These are phyloP conservation scores for Phlegmacium glaucopus DNA, from an alignment of 768 basidiomycete species.

Conservation along the genomic window DNA sequence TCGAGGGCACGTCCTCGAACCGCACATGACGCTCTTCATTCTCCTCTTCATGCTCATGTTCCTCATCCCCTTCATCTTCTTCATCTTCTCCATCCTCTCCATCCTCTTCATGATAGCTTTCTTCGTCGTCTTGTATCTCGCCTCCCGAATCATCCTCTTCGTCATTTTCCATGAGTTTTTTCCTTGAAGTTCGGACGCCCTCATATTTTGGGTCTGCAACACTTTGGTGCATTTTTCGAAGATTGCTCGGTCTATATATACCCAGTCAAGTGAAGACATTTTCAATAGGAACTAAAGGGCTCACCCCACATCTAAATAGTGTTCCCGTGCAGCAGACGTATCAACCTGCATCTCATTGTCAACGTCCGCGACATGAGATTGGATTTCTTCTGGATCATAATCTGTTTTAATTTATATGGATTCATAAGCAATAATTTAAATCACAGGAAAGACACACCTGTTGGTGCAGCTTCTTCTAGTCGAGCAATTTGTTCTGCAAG, in stretches of 20 bases:
- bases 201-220: conserved; percentile 79
- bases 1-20: background rate
- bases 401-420: conserved; percentile 37
- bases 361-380: conserved; percentile 46
- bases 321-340: conserved; percentile 49
- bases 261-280: conserved; percentile 1
- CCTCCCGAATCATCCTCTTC: conserved; percentile 9
- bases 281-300: conserved; percentile 17
- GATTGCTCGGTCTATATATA: conserved; percentile 54
- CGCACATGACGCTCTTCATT: background rate
- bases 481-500: conserved; percentile 80
- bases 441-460: conserved; percentile 41
- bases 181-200: conserved; percentile 62
- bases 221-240: conserved; percentile 64
- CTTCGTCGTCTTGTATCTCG: conserved; percentile 23
- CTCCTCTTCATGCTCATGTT: conserved; percentile 25
- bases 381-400: conserved; percentile 72
- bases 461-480: conserved; percentile 67
- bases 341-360: conserved; percentile 35
- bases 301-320: conserved; percentile 86
- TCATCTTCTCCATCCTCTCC: conserved; percentile 14
- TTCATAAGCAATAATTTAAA: background rate
- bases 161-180: conserved; percentile 45
- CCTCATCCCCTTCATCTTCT: conserved; percentile 22
- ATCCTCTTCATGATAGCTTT: conserved; percentile 22